Percentiles rank a stretch among this genome's conserved stretches.
Conservation (phyloP, 768 basidiomycete species). For the Daedaleopsis sinensis region DNA sequence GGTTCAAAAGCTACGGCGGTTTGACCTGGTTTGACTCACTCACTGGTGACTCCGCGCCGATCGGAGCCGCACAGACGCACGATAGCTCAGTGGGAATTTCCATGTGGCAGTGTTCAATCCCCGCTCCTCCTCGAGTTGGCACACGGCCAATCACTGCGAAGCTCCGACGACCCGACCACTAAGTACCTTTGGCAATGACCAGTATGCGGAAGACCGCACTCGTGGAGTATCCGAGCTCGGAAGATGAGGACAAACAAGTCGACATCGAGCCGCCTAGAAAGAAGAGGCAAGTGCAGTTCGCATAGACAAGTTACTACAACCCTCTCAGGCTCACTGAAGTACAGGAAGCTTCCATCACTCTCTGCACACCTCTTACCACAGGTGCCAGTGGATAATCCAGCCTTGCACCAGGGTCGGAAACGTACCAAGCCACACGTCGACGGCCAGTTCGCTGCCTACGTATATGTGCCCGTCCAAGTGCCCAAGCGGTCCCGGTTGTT, state of each 20-base stretch:
- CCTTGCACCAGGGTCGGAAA: conserved; percentile 81
- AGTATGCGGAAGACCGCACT: neutral
- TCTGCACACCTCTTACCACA: conserved; percentile 49
- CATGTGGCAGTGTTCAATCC: too few relatives aligned
- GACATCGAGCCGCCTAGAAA: neutral
- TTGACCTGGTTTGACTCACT: neutral
- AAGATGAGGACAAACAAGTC: neutral
- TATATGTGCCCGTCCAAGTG: conserved; percentile 68
- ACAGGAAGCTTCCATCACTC: conserved; percentile 60
- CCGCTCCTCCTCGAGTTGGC: too few relatives aligned
- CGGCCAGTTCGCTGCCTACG: conserved; percentile 82
- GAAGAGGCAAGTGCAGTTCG: neutral
- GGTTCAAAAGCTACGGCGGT: neutral
- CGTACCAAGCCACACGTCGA: conserved; percentile 80
- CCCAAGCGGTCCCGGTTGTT: conserved; percentile 46
- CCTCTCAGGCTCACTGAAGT: too few relatives aligned
- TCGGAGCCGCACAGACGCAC: neutral
- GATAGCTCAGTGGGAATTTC: too few relatives aligned
- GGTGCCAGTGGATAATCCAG: conserved; percentile 69
- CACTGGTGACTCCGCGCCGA: too few relatives aligned
- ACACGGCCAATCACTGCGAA: too few relatives aligned
- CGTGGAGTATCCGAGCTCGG: neutral
- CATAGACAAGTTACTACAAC: neutral
- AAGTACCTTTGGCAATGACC: too few relatives aligned
- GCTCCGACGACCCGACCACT: too few relatives aligned